Conservation (phyloP, 108 stramenopile genomes). For the Skeletonema tropicum region DNA sequence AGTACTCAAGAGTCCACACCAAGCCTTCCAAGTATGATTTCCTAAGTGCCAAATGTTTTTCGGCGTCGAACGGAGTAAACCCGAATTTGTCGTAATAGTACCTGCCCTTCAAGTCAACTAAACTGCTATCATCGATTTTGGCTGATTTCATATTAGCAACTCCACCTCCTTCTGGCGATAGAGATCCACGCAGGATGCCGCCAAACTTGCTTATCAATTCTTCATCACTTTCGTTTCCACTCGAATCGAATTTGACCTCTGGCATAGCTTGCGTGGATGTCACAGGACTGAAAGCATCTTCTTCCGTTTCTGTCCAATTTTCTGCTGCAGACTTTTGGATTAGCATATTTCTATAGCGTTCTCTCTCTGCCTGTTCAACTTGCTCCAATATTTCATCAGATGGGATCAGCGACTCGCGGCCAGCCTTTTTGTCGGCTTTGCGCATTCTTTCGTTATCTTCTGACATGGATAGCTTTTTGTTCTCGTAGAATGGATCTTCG, state of each 20-base stretch:
- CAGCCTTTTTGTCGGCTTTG: conserved; percentile 57
- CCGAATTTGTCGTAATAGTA: conserved; percentile 96
- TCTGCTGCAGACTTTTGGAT: conserved; percentile 20
- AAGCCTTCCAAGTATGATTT: conserved; percentile 93
- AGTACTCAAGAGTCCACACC: conserved; percentile 97
- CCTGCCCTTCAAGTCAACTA: conserved; percentile 77
- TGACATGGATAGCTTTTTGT: conserved; percentile 53
- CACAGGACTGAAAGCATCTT: conserved; percentile 34
- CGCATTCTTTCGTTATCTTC: conserved; percentile 62
- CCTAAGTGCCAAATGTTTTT: conserved; percentile 81
- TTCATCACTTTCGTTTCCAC: conserved; percentile 18
- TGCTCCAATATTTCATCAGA: conserved; percentile 68
- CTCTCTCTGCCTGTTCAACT: conserved; percentile 32
- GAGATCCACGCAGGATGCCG: conserved; percentile 38
- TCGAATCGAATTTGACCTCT: background rate
- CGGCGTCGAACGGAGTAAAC: conserved; percentile 84
- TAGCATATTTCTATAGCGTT: conserved; percentile 69
- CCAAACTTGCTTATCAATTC: conserved; percentile 42
- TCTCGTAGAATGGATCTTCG: conserved; percentile 79
- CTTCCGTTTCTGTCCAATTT: background rate
- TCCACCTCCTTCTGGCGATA: conserved; percentile 40
- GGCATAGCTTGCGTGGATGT: conserved; percentile 11
- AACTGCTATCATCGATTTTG: conserved; percentile 34
- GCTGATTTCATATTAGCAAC: conserved; percentile 18
- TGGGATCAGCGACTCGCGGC: conserved; percentile 65